A percentile compares a stretch with the other conserved stretches of the same genome.
Conservation (phyloP, 192 early-diverging fungal genomes). For the Backusella tuberculispora region DNA sequence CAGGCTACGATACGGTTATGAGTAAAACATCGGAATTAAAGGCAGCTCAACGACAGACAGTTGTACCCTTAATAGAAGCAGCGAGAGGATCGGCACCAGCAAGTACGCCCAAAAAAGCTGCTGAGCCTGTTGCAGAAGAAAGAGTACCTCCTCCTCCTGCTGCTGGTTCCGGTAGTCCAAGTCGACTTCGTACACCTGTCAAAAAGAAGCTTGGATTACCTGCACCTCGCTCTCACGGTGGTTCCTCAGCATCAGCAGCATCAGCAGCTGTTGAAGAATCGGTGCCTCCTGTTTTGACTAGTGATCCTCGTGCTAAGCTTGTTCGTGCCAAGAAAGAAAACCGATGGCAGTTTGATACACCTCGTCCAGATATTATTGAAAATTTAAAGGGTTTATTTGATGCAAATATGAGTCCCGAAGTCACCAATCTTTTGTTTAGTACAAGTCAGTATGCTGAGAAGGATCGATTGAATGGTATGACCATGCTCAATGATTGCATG, state of each 20-base stretch:
- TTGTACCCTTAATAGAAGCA: constrained; percentile 79
- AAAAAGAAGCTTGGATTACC: constrained; percentile 22
- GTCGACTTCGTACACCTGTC: neutral
- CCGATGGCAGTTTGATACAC: constrained; percentile 72
- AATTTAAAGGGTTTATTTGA: constrained; percentile 65
- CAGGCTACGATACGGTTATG: constrained; percentile 74
- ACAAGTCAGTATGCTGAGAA: constrained; percentile 88
- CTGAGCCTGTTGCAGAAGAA: neutral
- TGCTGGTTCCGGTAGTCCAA: neutral
- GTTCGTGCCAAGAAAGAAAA: constrained; percentile 70
- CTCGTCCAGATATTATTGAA: constrained; percentile 66
- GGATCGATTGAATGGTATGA: constrained; percentile 71
- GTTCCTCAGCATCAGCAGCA: constrained; percentile 6
- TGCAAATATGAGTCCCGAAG: constrained; percentile 58
- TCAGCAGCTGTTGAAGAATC: constrained; percentile 20
- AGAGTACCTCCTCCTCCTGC: neutral
- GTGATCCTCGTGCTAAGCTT: constrained; percentile 71
- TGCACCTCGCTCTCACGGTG: constrained; percentile 4
- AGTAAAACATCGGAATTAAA: constrained; percentile 76
- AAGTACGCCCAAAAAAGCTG: constrained; percentile 5
- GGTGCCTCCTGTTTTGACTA: constrained; percentile 61
- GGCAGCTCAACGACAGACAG: constrained; percentile 70
- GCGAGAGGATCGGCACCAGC: constrained; percentile 52
- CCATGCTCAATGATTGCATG: constrained; percentile 69
- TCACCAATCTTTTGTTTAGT: constrained; percentile 71